Evolutionary conservation across 257 asterid genomes (phyloP), one percentile per base, ranked within the genome.

Genomic region (Paulownia fortunei): DNA sequence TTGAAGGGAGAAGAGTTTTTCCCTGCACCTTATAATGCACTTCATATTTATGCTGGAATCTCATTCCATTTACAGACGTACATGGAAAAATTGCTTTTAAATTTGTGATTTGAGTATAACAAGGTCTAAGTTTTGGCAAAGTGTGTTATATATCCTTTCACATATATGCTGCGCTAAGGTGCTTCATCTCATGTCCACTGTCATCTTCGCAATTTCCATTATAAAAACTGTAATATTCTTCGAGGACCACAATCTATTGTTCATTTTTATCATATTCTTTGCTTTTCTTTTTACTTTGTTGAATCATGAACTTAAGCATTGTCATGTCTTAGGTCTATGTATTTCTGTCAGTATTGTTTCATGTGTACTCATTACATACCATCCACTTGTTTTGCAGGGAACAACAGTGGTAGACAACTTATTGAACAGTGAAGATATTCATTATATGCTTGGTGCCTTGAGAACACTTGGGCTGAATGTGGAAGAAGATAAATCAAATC

Each of bases 381-480:
- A 15, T 80, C 47, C 67, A 36, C 69, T 71, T 80, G 30, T 69
- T 76, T 67, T 41, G 18, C 82, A 89, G 97, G 97, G 97, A 76
- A 86, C 86, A 55, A 91, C 97, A 69, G 86, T 91, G 52, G 97
- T 91, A 30, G 90, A 89, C 83, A 91, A 91, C 85, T 87, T 91
- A 69, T 69, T 91, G 77, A 78, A 81, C 81, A 91, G 97, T 85
- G 97, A 91, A 4, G 97, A 91, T 79, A 78, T 91, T 59, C 94
- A 86, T 84, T 91, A 91, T 82, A 89, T 89, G 97, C 92, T 91
- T 66, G 92, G 86, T 56, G 94, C 97, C 11, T 81, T 91, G 78
- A 86, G 79, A 72, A 86, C 97, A 13, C 97, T 91, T 78, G 94
- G 97, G 26, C 83, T 91, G 73, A 27, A 58, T 39, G 94, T 91